Evolutionary conservation across 2,329 filamentous ascomycete species (phyloP), one percentile per base, ranked within the genome.

Genomic region (Trichoderma sp.): DNA sequence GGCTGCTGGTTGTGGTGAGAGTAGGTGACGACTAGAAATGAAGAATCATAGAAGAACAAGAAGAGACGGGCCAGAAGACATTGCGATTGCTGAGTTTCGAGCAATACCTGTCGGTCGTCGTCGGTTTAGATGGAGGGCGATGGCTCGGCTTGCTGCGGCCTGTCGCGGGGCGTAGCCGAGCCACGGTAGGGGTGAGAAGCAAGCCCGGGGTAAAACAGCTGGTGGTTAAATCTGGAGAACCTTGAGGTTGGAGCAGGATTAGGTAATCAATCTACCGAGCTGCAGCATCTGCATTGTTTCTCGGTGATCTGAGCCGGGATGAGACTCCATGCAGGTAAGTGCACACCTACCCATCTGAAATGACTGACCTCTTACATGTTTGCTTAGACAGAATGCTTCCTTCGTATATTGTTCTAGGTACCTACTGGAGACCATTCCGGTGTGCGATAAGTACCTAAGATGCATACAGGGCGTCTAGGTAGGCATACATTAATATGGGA

Each of bases 91-190:
- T 41, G 17, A 15, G 50, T 34, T 19, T 66, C 12, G 39, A 58
- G 45, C 52, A 50, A 51, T 48, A 47, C 58, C 28, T 57, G 59
- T 62, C 59, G 69, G 50, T 64, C 63, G 66, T 66, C 63, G 71
- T 67, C 62, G 65, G 65, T 67, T 65, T 61, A 65, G 65, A 67
- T 48, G 48, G 60, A 70, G 72, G 69, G 72, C 66, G 69, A 51
- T 48, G 28, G 58, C 72, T 78, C 77, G 77, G 77, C 70, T 78
- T 78, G 75, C 67, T 59, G 69, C 77, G 77, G 77, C 74, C 73
- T 70, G 68, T 70, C 68, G 73, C 72, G 75, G 75, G 69, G 67
- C 59, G 60, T 34, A 59, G 28, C 63, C 67, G 60, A 24, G 21
- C 21, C 3, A 24, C 21, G 21, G 21, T 24, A 24, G 21, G 21